Conservation (phyloP, 2,329 filamentous ascomycete genomes). For the Chalaropsis ovoidea region DNA sequence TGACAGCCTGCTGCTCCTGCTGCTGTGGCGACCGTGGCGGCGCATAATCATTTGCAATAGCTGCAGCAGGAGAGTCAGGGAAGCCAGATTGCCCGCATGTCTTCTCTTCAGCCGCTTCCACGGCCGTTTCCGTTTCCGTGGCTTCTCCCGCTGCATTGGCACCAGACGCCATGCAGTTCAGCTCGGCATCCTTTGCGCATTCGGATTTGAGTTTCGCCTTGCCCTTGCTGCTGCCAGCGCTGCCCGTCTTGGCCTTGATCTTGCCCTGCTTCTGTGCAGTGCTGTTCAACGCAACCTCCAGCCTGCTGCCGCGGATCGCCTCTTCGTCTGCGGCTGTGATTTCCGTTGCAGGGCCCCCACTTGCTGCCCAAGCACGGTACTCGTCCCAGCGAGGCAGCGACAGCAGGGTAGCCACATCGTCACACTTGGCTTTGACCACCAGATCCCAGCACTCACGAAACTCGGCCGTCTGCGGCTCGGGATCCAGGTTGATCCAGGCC, state of each 20-base stretch:
- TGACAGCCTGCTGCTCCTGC: constrained; percentile 13
- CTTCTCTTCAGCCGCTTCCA: not conserved
- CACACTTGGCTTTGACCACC: constrained; percentile 75
- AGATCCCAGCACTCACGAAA: constrained; percentile 91
- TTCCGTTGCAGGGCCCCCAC: constrained; percentile 38
- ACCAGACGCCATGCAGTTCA: constrained; percentile 45
- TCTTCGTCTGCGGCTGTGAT: constrained; percentile 38
- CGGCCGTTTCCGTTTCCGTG: not conserved
- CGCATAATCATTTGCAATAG: not conserved
- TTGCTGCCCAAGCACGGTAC: constrained; percentile 28
- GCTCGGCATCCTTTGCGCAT: constrained; percentile 44
- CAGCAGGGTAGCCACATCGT: constrained; percentile 70
- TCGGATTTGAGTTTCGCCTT: constrained; percentile 34
- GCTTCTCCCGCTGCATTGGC: not conserved
- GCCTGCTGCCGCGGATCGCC: constrained; percentile 33
- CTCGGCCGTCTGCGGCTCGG: constrained; percentile 70
- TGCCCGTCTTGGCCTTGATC: constrained; percentile 23
- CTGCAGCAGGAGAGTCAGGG: not conserved
- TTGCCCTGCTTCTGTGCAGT: constrained; percentile 26
- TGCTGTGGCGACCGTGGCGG: not conserved
- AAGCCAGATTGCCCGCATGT: not conserved
- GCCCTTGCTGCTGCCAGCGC: constrained; percentile 31
- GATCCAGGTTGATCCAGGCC: constrained; percentile 88
- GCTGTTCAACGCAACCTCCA: constrained; percentile 29
- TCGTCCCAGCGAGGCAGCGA: constrained; percentile 51